phyloP scores from a whole-genome alignment of 2,329 filamentous ascomycete genomes.

The Scorias spongiosa region DNA sequence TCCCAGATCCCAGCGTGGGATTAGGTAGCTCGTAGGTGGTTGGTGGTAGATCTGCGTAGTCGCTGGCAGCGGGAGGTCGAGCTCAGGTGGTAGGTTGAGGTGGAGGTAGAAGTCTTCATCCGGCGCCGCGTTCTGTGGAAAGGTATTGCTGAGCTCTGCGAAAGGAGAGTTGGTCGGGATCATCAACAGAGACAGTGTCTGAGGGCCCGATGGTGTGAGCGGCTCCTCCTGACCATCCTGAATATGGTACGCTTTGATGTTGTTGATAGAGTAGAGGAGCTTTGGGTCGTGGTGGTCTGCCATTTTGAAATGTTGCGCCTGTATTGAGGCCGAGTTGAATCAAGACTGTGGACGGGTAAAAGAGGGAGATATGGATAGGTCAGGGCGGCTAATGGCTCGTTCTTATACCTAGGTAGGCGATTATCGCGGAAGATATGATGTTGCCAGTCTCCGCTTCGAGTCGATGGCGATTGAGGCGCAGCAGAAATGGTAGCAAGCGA shows the following conservation, averaged over 20 bases:
- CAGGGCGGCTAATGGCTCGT: no score
- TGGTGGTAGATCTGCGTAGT: slow-evolving; percentile 97
- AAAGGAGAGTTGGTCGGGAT: slow-evolving; percentile 74
- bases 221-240: slow-evolving; percentile 71
- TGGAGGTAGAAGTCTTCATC: slow-evolving; percentile 96
- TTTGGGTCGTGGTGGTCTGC: slow-evolving; percentile 39
- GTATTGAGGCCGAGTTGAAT: neutral
- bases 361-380: no score
- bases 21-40: slow-evolving; percentile 80
- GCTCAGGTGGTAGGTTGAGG: slow-evolving; percentile 82
- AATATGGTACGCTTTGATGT: slow-evolving; percentile 83
- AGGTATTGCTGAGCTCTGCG: slow-evolving; percentile 38
- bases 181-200: slow-evolving; percentile 89
- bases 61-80: slow-evolving; percentile 82
- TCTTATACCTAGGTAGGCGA: no score
- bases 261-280: slow-evolving; percentile 49
- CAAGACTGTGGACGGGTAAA: no score
- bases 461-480: no score
- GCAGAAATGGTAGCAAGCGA: no score
- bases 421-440: no score
- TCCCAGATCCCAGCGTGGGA: slow-evolving; percentile 87
- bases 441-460: no score
- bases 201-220: slow-evolving; percentile 71
- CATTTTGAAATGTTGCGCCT: slow-evolving; percentile 18
- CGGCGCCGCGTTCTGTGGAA: slow-evolving; percentile 39